Percentiles rank a stretch among this genome's conserved stretches.
Conservation (phyloP, 495 filamentous ascomycete genomes). For the Neurospora pannonica region DNA sequence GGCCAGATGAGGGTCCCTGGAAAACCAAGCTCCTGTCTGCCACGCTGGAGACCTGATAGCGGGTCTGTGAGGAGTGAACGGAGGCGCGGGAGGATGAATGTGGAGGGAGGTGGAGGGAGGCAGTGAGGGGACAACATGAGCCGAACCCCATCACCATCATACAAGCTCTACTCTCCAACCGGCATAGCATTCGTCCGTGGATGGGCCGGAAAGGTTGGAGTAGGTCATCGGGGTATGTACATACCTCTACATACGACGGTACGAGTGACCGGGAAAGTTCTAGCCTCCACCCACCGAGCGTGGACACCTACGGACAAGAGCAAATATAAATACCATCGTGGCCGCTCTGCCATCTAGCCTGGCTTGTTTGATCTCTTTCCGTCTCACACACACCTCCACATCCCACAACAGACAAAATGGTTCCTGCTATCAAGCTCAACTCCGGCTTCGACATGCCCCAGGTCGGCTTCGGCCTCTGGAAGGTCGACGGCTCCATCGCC, state of each 20-base stretch:
- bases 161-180: neutral
- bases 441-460: slow-evolving; percentile 78
- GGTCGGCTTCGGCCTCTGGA: slow-evolving; percentile 80
- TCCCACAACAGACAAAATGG: slow-evolving; percentile 16
- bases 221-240: neutral
- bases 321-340: slow-evolving; percentile 20
- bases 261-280: neutral
- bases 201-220: neutral
- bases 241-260: neutral
- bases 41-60: slow-evolving; percentile 14
- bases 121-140: slow-evolving; percentile 5
- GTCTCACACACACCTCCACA: neutral
- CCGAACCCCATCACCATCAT: neutral
- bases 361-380: slow-evolving; percentile 7
- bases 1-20: slow-evolving; percentile 4
- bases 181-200: neutral
- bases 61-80: slow-evolving; percentile 12
- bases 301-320: slow-evolving; percentile 3
- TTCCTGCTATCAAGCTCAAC: slow-evolving; percentile 64
- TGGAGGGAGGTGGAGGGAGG: neutral
- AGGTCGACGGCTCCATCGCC: slow-evolving; percentile 68
- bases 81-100: slow-evolving; percentile 1
- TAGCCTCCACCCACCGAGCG: slow-evolving; percentile 9
- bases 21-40: slow-evolving; percentile 3
- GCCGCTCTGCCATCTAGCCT: slow-evolving; percentile 5